Base-by-base conservation (phyloP, 345 rosid genomes). In the Limnanthes douglasii region DNA sequence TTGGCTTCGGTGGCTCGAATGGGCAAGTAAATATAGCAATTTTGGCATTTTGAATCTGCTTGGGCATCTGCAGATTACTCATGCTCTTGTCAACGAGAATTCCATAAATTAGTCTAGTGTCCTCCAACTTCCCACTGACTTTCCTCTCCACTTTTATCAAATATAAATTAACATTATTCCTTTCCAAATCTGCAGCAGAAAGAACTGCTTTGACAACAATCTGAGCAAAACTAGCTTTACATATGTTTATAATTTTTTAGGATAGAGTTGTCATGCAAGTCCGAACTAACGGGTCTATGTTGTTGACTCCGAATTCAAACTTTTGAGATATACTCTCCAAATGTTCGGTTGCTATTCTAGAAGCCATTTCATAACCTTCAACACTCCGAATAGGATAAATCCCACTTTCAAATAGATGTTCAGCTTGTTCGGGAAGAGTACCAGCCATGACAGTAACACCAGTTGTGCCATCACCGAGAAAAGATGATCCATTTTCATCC, bases 61-160 rank as follows among this genome's bases (percentile, higher is more conserved):
- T 85, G 3, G 96, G 96, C 99, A 81, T 92, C 67, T 92, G 99
- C 0, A 88, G 99, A 64, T 85, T 94, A 60, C 94, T 85, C 90
- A 81, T 92, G 51, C 81, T 96, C 57, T 78, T 92, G 61, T 81
- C 94, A 40, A 92, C 63, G 32, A 76, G 25, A 34, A 92, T 85
- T 39, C 96, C 96, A 50, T 81, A 75, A 33, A 92, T 54, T 18
- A 85, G 66, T 57, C 85, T 93, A 1, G 94, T 78, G 50, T 85
- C 94, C 51, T 92, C 94, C 53, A 92, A 38, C 69, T 73, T 92
- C 11, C 93, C 94, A 3, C 93, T 93, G 0, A 92, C 96, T 61
- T 81, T 92, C 10, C 94, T 96, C 48, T 92, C 96, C 43, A 92
- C 78, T 60, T 92, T 92, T 2, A 92, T 81, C 64, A 85, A 46